These are phyloP conservation scores for Uronychia binucleata DNA, from an alignment of 73 alveolate genomes.

Conservation along the genomic window DNA sequence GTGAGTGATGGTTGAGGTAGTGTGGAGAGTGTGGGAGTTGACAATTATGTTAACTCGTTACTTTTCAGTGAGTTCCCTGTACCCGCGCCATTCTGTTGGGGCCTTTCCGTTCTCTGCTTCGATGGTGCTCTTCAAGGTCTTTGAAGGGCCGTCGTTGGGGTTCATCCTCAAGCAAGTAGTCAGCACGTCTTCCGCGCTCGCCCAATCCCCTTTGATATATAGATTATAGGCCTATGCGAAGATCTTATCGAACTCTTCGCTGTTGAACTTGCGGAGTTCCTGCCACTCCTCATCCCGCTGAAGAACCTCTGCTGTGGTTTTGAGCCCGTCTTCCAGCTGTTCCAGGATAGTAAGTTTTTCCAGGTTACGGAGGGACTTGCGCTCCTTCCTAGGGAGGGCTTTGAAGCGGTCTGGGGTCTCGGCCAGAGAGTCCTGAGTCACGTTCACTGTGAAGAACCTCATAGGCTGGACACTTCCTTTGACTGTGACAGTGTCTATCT, in stretches of 20 bases:
- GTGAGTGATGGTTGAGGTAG: no score
- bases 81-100: conserved; percentile 52
- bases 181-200: neutral
- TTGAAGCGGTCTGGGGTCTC: conserved; percentile 11
- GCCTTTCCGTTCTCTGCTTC: conserved; percentile 44
- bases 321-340: conserved; percentile 5
- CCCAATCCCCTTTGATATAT: conserved; percentile 53
- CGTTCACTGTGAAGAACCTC: conserved; percentile 80
- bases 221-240: conserved; percentile 23
- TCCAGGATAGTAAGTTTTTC: conserved; percentile 5
- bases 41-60: no score
- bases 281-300: conserved; percentile 22
- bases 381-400: neutral
- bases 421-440: conserved; percentile 55
- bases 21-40: no score
- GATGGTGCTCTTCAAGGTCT: conserved; percentile 29
- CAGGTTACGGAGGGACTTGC: conserved; percentile 5
- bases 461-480: conserved; percentile 88
- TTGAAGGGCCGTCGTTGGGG: conserved; percentile 54
- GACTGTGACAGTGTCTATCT: conserved; percentile 87
- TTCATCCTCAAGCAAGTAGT: conserved; percentile 24
- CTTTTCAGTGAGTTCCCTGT: conserved; percentile 61
- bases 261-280: conserved; percentile 22
- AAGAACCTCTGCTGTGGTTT: conserved; percentile 18
- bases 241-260: conserved; percentile 9